phyloP scores from a whole-genome alignment of 2,329 filamentous ascomycete species.

The Ophioceras dolichostomum region DNA sequence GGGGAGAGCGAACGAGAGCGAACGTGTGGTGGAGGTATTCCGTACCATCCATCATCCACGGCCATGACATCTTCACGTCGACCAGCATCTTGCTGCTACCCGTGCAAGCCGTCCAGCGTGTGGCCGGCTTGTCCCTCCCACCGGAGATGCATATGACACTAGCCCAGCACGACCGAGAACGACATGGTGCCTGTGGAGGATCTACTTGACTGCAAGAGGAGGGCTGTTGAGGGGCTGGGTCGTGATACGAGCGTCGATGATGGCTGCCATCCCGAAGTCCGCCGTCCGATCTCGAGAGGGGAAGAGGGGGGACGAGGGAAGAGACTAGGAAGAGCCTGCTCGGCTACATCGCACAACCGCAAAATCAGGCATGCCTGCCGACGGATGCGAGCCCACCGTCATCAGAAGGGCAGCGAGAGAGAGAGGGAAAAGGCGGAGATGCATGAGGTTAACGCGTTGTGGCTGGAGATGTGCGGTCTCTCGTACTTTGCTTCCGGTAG shows the following conservation, averaged over 20 bases:
- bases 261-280: neutral
- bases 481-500: too few species aligned
- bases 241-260: neutral
- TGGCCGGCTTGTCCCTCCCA: neutral
- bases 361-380: too few species aligned
- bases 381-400: too few species aligned
- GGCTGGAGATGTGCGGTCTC: neutral
- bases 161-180: neutral
- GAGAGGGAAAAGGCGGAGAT: too few species aligned
- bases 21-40: neutral
- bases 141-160: neutral
- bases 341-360: too few species aligned
- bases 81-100: neutral
- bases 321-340: neutral
- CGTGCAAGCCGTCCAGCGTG: neutral
- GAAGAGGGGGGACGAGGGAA: neutral
- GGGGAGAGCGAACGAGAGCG: neutral
- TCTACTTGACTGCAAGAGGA: slow-evolving; percentile 1
- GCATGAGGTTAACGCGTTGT: neutral
- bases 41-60: neutral
- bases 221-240: neutral
- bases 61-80: slow-evolving; percentile 3
- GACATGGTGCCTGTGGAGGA: neutral
- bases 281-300: neutral
- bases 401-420: too few species aligned